Evolutionary conservation across 1,284 basidiomycete species (phyloP).

Genomic region (Moesziomyces sp.): DNA sequence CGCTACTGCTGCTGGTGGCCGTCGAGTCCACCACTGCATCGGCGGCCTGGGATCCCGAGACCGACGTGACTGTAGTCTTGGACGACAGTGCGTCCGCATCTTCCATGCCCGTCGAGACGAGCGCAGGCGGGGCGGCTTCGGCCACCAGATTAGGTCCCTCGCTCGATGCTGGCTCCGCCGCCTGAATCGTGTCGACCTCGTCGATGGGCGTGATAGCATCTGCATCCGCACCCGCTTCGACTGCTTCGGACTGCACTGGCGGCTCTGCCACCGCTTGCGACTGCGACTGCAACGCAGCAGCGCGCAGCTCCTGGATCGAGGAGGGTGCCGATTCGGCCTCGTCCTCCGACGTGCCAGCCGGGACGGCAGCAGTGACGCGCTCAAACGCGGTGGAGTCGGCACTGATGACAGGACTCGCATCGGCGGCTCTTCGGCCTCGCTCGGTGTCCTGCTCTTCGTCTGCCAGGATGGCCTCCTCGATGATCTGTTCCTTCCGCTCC

Average conservation of each 20-base stretch:
- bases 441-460: slow-evolving; percentile 29
- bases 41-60: slow-evolving; percentile 29
- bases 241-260: neutral
- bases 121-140: slow-evolving; percentile 41
- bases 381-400: neutral
- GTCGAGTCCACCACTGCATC: slow-evolving; percentile 3
- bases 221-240: slow-evolving; percentile 6
- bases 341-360: slow-evolving; percentile 18
- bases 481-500: slow-evolving; percentile 45
- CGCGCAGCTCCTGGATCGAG: slow-evolving; percentile 28
- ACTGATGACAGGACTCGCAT: slow-evolving; percentile 1
- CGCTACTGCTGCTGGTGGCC: neutral
- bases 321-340: slow-evolving; percentile 31
- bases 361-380: neutral
- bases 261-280: neutral
- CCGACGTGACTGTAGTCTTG: slow-evolving; percentile 41
- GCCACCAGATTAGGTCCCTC: slow-evolving; percentile 34
- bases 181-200: slow-evolving; percentile 4
- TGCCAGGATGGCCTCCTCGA: slow-evolving; percentile 47
- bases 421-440: slow-evolving; percentile 15
- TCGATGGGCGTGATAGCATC: slow-evolving; percentile 34
- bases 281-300: slow-evolving; percentile 10
- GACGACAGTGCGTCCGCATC: slow-evolving; percentile 16
- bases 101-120: slow-evolving; percentile 44
- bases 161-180: slow-evolving; percentile 9